Percentiles rank a stretch among this genome's conserved stretches.
These are phyloP conservation scores for Hygrophila difformis DNA, from an alignment of 257 asterid species.

Conservation along the genomic window DNA sequence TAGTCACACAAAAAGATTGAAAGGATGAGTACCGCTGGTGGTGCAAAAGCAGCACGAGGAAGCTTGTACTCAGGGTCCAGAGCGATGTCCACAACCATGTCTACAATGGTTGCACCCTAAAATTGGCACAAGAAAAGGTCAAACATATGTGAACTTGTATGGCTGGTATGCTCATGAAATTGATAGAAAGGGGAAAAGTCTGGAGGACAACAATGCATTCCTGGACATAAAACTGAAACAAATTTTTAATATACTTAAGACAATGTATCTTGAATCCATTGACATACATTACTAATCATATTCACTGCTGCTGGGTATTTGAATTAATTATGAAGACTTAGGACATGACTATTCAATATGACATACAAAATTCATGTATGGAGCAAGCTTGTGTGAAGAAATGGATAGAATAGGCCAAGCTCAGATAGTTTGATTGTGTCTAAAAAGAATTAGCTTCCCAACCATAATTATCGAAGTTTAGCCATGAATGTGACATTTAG, in stretches of 20 bases:
- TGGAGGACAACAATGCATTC: neutral
- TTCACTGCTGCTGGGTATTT: too few relatives aligned
- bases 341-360: too few relatives aligned
- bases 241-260: too few relatives aligned
- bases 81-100: conserved; percentile 41
- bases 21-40: conserved; percentile 20
- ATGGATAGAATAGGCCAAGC: too few relatives aligned
- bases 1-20: too few relatives aligned
- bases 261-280: neutral
- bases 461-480: too few relatives aligned
- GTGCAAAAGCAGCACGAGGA: conserved; percentile 43
- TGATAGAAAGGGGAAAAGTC: neutral
- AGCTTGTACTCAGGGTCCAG: conserved; percentile 44
- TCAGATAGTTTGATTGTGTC: too few relatives aligned
- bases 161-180: neutral
- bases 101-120: conserved; percentile 72
- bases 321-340: too few relatives aligned
- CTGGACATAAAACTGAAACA: neutral
- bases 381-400: too few relatives aligned
- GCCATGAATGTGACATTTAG: too few relatives aligned
- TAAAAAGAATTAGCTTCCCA: too few relatives aligned
- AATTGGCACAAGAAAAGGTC: conserved; percentile 1
- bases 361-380: too few relatives aligned
- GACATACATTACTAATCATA: neutral
- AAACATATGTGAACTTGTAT: neutral